A percentile compares a stretch with the other conserved stretches of the same genome.
These are phyloP conservation scores for Papiliotrema fonsecae DNA, from an alignment of 1,284 basidiomycete genomes.

Conservation along the genomic window DNA sequence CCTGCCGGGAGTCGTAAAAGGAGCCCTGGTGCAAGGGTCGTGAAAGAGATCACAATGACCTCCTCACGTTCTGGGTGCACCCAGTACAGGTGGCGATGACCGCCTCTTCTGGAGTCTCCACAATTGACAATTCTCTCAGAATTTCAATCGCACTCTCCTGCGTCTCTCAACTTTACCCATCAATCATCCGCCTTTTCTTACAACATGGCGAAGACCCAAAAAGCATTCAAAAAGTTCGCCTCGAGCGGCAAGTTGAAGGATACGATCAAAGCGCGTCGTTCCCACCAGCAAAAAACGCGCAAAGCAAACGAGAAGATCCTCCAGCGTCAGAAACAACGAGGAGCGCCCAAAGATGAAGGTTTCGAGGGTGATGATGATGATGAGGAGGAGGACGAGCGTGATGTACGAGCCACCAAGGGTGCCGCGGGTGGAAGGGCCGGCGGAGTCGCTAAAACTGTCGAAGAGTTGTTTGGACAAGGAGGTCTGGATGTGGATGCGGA, in stretches of 20 bases:
- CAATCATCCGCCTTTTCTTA: not conserved
- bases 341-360: slow-evolving; percentile 43
- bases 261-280: slow-evolving; percentile 70
- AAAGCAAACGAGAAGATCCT: slow-evolving; percentile 58
- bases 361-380: slow-evolving; percentile 51
- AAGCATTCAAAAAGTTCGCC: slow-evolving; percentile 80
- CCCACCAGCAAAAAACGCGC: slow-evolving; percentile 68
- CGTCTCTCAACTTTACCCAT: too few relatives aligned
- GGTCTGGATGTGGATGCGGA: slow-evolving; percentile 27
- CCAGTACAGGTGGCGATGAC: not conserved
- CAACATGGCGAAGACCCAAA: slow-evolving; percentile 59
- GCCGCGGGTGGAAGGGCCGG: slow-evolving; percentile 32
- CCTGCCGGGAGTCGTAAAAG: too few relatives aligned
- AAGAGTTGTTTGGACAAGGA: slow-evolving; percentile 65
- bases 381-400: slow-evolving; percentile 39
- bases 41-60: too few relatives aligned
- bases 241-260: slow-evolving; percentile 80
- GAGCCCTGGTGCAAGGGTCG: too few relatives aligned
- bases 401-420: slow-evolving; percentile 49
- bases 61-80: not conserved
- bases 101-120: not conserved
- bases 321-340: slow-evolving; percentile 40
- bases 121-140: too few relatives aligned
- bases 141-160: not conserved
- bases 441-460: slow-evolving; percentile 57